Evolutionary conservation across 306 rosid species (phyloP).

Genomic region (Luffa acutangula): DNA sequence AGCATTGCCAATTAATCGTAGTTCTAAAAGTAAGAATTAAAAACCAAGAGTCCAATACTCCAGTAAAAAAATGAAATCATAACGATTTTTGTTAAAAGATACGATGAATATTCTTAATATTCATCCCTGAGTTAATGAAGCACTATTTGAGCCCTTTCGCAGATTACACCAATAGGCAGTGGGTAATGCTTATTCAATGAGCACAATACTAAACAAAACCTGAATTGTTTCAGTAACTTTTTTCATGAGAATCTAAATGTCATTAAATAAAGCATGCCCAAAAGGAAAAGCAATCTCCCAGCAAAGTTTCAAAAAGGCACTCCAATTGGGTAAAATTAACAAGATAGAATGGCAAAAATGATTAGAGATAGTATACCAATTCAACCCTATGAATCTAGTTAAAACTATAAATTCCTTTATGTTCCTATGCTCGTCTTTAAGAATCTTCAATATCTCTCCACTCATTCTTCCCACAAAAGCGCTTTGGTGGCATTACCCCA

Average conservation of each 20-base stretch:
- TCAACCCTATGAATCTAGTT: background rate
- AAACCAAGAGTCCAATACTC: background rate
- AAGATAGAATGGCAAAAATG: background rate
- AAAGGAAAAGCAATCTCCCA: background rate
- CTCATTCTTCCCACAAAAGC: background rate
- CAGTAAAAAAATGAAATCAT: background rate
- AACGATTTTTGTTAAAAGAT: background rate
- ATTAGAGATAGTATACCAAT: background rate
- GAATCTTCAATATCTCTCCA: background rate
- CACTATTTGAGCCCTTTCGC: background rate
- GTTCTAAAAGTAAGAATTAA: background rate
- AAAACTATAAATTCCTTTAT: background rate
- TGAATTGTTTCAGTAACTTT: background rate
- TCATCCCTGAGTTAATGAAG: background rate
- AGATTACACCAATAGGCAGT: background rate
- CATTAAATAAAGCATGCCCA: background rate
- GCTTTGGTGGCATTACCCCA: background rate
- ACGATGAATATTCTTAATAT: background rate
- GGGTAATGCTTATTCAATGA: background rate
- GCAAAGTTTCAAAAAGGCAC: background rate
- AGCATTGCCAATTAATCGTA: background rate
- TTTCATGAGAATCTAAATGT: background rate
- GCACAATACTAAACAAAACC: conserved; percentile 1
- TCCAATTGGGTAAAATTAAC: background rate
- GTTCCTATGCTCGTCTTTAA: background rate